Base-by-base conservation (phyloP, 140 eudicot genomes). In the Bidens hawaiensis region DNA sequence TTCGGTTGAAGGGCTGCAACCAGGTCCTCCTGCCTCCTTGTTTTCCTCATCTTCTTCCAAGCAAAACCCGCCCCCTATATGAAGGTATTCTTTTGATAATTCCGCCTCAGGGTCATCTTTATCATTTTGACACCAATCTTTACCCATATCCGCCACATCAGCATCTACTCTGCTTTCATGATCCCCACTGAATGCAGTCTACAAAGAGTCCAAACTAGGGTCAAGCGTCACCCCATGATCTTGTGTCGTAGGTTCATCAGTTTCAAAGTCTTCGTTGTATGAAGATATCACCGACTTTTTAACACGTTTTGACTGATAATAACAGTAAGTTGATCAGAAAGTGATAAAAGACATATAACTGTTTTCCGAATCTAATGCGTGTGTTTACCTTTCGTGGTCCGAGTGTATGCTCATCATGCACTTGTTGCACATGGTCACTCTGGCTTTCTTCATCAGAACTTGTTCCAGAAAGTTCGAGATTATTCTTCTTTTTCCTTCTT, bases 1-100 rank as follows among this genome's bases (percentile, higher is more conserved):
- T 25, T 57, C 47, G 10, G 22, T 47, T 16, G 57, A 69, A 21
- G 65, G 69, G 63, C 53, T 59, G 65, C 72, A 61, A 40, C 53
- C 60, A n/a, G 66, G 46, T 67, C n/a, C 6, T 60, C 79, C 50
- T 41, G 54, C 67, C 64, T 53, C 67, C 23, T 56, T 62, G 7
- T 73, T 77, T 16, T 36, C 85, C 65, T 72, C 83, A 12, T 79
- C 90, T 15, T 83, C 97, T 13, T 84, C 86, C 70, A 78, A 46
- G 50, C 97, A 84, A 77, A 90, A 90, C 41, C 97, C 97, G 48
- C 97, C 97, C 4, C 96, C 97, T 72, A 71, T 80, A 56, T 68
- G 23, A 33, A 90, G 90, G 77, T 84, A 90, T 6, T 79, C 94
- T 18, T 83, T 52, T 1, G 70, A 62, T 36, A 50, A 63, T 27